phyloP scores from a whole-genome alignment of 2,329 filamentous ascomycete genomes.

The Sclerotinia sclerotiorum region DNA sequence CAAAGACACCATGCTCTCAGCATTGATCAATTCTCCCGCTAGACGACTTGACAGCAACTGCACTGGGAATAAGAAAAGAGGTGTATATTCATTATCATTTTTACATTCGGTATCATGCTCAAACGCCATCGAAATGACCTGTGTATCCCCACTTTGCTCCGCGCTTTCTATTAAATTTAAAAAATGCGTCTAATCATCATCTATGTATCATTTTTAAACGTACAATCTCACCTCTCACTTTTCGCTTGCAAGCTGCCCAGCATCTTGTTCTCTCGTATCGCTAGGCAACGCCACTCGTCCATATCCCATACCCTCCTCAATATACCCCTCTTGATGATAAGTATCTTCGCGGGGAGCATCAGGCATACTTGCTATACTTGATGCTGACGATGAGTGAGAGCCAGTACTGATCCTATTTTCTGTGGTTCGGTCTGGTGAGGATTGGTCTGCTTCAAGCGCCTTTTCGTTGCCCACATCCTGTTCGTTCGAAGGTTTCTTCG shows the following conservation, averaged over 20 bases:
- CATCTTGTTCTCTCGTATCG: constrained; percentile 15
- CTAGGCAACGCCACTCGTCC: constrained; percentile 1
- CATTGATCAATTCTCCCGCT: too few species aligned
- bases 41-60: not conserved
- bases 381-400: constrained; percentile 41
- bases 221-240: not conserved
- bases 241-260: constrained; percentile 17
- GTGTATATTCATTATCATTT: not conserved
- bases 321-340: constrained; percentile 20
- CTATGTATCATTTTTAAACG: not conserved
- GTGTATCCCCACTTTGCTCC: too few species aligned
- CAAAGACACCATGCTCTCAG: too few species aligned
- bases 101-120: not conserved
- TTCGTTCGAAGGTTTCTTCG: not conserved
- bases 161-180: not conserved
- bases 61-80: not conserved
- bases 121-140: not conserved
- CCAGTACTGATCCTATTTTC: not conserved
- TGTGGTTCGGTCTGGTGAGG: constrained; percentile 1
- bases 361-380: constrained; percentile 48
- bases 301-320: constrained; percentile 20
- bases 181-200: not conserved
- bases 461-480: not conserved
- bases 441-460: not conserved
- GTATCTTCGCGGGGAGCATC: constrained; percentile 17